These are phyloP conservation scores for Stygiomarasmius scandens DNA, from an alignment of 1,284 basidiomycete genomes.

Conservation along the genomic window DNA sequence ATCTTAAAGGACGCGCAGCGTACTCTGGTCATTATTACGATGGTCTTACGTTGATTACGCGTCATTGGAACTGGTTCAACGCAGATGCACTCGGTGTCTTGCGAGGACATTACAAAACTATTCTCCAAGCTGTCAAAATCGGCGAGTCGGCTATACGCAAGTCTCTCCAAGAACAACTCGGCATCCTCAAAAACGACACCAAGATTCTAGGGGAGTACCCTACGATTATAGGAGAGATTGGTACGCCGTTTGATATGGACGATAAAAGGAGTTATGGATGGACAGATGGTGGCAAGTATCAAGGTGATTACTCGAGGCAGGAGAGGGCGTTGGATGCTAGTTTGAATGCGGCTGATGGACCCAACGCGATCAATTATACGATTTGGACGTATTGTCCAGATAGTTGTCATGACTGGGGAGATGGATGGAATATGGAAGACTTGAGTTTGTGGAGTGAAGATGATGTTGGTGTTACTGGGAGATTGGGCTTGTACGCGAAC, in stretches of 20 bases:
- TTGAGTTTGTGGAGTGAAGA: constrained; percentile 87
- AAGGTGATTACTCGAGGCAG: constrained; percentile 82
- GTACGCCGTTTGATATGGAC: constrained; percentile 94
- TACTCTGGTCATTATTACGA: constrained; percentile 95
- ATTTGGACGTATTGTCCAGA: constrained; percentile 92
- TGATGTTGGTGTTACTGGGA: constrained; percentile 52
- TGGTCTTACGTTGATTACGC: constrained; percentile 81
- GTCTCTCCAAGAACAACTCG: constrained; percentile 84
- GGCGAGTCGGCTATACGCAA: constrained; percentile 85
- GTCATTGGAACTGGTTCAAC: constrained; percentile 97
- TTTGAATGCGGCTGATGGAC: constrained; percentile 86
- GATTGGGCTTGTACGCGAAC: constrained; percentile 26
- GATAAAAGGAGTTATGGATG: constrained; percentile 82
- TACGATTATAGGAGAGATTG: constrained; percentile 94
- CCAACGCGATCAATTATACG: constrained; percentile 82
- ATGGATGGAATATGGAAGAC: constrained; percentile 97
- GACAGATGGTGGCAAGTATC: constrained; percentile 72
- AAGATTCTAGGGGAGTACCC: constrained; percentile 76
- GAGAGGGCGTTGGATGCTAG: constrained; percentile 91
- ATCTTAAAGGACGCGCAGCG: constrained; percentile 73
- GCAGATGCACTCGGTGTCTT: constrained; percentile 92
- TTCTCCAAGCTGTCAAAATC: constrained; percentile 69
- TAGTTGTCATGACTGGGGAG: constrained; percentile 85
- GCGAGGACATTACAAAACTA: constrained; percentile 83
- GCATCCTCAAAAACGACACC: constrained; percentile 76